Base-by-base conservation (phyloP, 2,329 filamentous ascomycete species). In the Metarhizium guizhouense region DNA sequence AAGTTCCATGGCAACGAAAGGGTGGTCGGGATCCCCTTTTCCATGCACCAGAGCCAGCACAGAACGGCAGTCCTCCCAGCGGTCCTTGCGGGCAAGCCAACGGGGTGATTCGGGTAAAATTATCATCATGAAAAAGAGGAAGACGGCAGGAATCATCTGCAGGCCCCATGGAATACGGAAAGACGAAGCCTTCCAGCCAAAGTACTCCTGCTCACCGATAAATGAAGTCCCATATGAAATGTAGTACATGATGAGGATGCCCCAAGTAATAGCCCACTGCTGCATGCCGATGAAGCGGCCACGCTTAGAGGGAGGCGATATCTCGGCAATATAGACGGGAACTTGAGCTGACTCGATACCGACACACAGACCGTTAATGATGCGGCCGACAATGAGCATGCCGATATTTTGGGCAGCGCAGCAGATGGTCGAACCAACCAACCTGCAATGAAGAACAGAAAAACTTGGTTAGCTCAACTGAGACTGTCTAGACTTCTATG, bases 191-290 rank as follows among this genome's bases (percentile, higher is more conserved):
- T 80, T 81, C 61, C 67, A 69, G 48, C 54, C 56, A 30, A 57
- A 32, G 0, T 64, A 60, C 53, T 61, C 58, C 7, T 68, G 57
- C 4, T 72, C 58, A 0, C 74, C 64, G 58, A 88, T 80, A 65
- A 78, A 83, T 55, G 79, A 82, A 67, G 80, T 83, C 25, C 84
- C 87, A 63, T 85, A 80, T 25, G 79, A 79, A 67, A 87, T 80
- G 65, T 83, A 85, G 73, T 86, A 87, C 83, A 86, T 86, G 72
- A 85, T 83, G 60, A 86, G 66, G 61, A 86, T 86, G 57, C 69
- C 69, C 68, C 69, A 87, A 55, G 86, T 88, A 60, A 91, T 90
- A 51, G 86, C 84, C 75, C 85, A 86, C 67, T 90, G 87, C 68
- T 90, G 86, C 54, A 82, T 79, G 55, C 85, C 83, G 32, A 91